Evolutionary conservation across 768 basidiomycete species (phyloP).

Genomic region (Boletus subparvulus): DNA sequence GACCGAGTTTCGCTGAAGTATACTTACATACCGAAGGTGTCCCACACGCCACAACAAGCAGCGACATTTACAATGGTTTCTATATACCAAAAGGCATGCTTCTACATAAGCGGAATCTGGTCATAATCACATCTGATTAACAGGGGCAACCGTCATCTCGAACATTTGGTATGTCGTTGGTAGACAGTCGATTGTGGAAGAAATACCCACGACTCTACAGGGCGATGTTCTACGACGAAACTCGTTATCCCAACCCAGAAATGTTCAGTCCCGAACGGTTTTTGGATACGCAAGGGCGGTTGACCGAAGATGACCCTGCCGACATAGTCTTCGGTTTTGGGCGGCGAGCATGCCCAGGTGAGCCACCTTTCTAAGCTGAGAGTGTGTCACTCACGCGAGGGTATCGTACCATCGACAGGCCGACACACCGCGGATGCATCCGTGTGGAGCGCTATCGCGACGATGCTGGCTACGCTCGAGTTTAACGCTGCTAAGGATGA

Average conservation of each 20-base stretch:
- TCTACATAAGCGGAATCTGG: not conserved
- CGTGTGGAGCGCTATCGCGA: no score
- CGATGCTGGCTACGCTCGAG: no score
- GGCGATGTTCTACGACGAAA: conserved; percentile 7
- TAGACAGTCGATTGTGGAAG: not conserved
- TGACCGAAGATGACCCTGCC: conserved; percentile 2
- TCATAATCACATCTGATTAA: not conserved
- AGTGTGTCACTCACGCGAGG: not conserved
- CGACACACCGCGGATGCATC: conserved; percentile 21
- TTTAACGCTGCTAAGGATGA: no score
- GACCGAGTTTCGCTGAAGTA: not conserved
- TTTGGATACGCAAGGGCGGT: not conserved
- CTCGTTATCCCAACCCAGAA: conserved; percentile 10
- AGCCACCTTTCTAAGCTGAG: not conserved
- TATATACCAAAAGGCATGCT: conserved; percentile 48
- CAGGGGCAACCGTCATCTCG: conserved; percentile 3
- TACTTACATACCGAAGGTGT: not conserved
- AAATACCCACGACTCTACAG: not conserved
- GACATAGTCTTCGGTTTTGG: conserved; percentile 11
- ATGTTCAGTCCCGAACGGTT: conserved; percentile 15
- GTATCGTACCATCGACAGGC: not conserved
- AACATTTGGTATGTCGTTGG: conserved; percentile 8
- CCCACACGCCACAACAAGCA: conserved; percentile 30
- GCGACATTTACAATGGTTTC: conserved; percentile 43
- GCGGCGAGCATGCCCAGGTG: conserved; percentile 6